Percentiles rank a stretch among this genome's conserved stretches.
phyloP scores from a whole-genome alignment of 2,329 filamentous ascomycete species.

The Xenoacremonium recifei region DNA sequence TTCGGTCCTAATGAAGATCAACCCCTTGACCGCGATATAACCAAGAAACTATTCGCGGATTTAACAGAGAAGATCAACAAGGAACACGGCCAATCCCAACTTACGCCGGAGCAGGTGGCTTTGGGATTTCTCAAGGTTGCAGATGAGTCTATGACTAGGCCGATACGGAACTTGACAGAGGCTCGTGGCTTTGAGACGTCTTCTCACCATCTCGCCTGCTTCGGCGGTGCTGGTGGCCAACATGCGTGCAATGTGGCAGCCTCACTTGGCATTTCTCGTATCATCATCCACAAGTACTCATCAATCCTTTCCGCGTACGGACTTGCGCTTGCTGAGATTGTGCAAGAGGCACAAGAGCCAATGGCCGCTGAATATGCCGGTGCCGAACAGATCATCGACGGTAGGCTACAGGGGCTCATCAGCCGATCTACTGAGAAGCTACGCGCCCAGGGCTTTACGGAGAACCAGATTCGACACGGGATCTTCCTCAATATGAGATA shows the following conservation, averaged over 20 bases:
- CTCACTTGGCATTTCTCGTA: conserved; percentile 35
- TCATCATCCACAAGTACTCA: conserved; percentile 41
- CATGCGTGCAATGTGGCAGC: conserved; percentile 41
- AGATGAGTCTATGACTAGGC: conserved; percentile 73
- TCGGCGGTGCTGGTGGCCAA: conserved; percentile 74
- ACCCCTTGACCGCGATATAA: conserved; percentile 30
- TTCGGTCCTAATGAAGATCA: conserved; percentile 17
- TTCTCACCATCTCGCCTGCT: conserved; percentile 28
- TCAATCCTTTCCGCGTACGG: conserved; percentile 42
- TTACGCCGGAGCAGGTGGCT: conserved; percentile 35
- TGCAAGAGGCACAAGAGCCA: conserved; percentile 35
- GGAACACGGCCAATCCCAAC: background rate
- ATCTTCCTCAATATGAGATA: conserved; percentile 47
- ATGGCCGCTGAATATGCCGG: conserved; percentile 15
- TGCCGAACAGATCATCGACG: background rate
- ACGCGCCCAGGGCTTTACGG: background rate
- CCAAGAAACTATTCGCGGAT: background rate
- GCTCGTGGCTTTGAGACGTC: conserved; percentile 40
- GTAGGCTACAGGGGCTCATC: background rate
- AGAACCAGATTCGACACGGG: conserved; percentile 31
- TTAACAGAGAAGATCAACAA: background rate
- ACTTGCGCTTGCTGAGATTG: conserved; percentile 39
- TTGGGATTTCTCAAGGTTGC: conserved; percentile 73
- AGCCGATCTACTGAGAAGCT: background rate
- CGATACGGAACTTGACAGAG: conserved; percentile 70